phyloP scores from a whole-genome alignment of 371 early-diverging fungal genomes.

The Rhizopus delemar region DNA sequence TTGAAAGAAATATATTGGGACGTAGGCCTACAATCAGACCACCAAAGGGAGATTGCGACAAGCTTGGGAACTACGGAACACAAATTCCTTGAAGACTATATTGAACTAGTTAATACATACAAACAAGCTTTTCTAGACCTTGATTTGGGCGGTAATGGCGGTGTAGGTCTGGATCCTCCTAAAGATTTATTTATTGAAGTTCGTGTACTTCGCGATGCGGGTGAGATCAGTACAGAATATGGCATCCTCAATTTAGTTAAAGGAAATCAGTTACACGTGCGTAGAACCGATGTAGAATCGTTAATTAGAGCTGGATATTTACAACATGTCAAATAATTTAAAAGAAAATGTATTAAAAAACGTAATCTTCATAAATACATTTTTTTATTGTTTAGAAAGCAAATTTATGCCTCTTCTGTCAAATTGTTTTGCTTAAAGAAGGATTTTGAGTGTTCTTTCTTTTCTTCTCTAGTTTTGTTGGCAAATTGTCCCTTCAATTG shows the following conservation, averaged over 20 bases:
- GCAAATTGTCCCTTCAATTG: slow-evolving; percentile 59
- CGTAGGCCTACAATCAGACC: slow-evolving; percentile 50
- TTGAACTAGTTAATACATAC: slow-evolving; percentile 63
- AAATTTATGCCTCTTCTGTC: slow-evolving; percentile 5
- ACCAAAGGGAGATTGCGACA: slow-evolving; percentile 44
- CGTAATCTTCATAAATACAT: not conserved
- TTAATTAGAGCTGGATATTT: slow-evolving; percentile 84
- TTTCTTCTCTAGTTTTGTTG: slow-evolving; percentile 52
- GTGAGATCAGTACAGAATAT: slow-evolving; percentile 84
- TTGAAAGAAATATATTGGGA: slow-evolving; percentile 80
- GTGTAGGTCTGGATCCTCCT: slow-evolving; percentile 78
- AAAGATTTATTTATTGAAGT: slow-evolving; percentile 87
- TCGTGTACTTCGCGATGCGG: slow-evolving; percentile 83
- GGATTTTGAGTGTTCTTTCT: slow-evolving; percentile 51
- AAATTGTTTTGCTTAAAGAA: slow-evolving; percentile 47
- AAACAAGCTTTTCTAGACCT: slow-evolving; percentile 67
- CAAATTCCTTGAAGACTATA: slow-evolving; percentile 64
- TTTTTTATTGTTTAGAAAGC: too few species aligned
- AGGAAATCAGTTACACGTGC: slow-evolving; percentile 81
- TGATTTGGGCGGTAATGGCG: slow-evolving; percentile 74
- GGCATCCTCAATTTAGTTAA: slow-evolving; percentile 73
- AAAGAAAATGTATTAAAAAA: not conserved
- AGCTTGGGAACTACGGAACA: slow-evolving; percentile 68
- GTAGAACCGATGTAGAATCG: slow-evolving; percentile 85
- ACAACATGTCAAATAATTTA: slow-evolving; percentile 52